phyloP scores from a whole-genome alignment of 805 yeast genomes.

The Lachancea cidri region DNA sequence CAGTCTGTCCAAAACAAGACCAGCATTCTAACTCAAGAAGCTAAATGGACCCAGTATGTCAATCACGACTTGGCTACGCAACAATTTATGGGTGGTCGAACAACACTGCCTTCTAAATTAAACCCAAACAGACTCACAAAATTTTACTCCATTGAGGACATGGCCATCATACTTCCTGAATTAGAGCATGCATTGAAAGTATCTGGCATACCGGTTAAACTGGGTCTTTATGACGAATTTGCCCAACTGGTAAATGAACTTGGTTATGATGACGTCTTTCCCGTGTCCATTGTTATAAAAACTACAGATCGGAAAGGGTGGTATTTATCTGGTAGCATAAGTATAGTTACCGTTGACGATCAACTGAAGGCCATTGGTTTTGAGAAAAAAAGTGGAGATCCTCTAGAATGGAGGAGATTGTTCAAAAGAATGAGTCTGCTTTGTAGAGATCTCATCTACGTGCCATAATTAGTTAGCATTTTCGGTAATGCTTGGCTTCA shows the following conservation, averaged over 20 bases:
- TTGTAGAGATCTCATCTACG: constrained; percentile 53
- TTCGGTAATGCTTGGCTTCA: background rate
- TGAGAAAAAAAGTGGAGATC: constrained; percentile 56
- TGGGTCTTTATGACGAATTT: constrained; percentile 21
- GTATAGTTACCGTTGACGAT: constrained; percentile 37
- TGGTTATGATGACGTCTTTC: constrained; percentile 28
- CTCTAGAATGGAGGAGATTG: constrained; percentile 66
- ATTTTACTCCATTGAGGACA: constrained; percentile 25
- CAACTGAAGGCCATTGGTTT: constrained; percentile 48
- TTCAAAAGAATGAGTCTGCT: constrained; percentile 52
- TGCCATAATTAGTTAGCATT: constrained; percentile 24
- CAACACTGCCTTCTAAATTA: constrained; percentile 10
- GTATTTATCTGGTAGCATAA: constrained; percentile 43
- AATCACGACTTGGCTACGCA: constrained; percentile 25
- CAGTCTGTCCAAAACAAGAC: too few species aligned
- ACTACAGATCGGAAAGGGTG: constrained; percentile 43
- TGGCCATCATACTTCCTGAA: constrained; percentile 24
- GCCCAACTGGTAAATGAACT: constrained; percentile 9
- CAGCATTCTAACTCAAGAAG: constrained; percentile 19
- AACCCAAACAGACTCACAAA: constrained; percentile 27
- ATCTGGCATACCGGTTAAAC: constrained; percentile 21
- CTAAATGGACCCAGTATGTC: constrained; percentile 21
- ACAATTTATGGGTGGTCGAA: constrained; percentile 17
- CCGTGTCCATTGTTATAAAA: constrained; percentile 35
- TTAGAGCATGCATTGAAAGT: constrained; percentile 28